Evolutionary conservation across 345 rosid genomes (phyloP), one percentile per base, ranked within the genome.

Genomic region (Syzygium aromaticum): DNA sequence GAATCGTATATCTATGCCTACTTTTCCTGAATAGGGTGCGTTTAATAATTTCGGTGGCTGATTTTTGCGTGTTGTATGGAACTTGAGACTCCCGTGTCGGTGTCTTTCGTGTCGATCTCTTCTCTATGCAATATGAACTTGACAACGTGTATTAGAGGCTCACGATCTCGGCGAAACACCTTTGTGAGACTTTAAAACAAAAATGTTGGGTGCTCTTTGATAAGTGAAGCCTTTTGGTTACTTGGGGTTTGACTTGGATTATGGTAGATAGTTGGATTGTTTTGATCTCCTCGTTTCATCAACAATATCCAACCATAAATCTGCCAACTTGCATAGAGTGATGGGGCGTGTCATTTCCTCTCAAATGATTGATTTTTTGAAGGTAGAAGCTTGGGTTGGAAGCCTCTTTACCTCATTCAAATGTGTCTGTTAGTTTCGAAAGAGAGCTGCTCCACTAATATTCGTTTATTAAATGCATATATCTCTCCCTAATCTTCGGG

Each of bases 271-370:
- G 78, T 67, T 67, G 4, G 78, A 17, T 67, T 40, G 78, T 33
- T 0, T 67, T 5, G 14, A 3, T 33, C 46, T 17, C 33, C 25
- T 67, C 0, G 23, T 67, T 67, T 33, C 40, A 0, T 67, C 11
- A 3, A 33, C 40, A 38, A 5, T 67, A 67, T 33, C 78, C 78
- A 16, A 67, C 13, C 46, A 43, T 43, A 43, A 3, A 43, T 43
- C 46, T 43, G 46, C 46, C 54, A 7, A 15, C 40, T 64, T 28
- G 77, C 40, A 8, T 16, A 64, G 77, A 2, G 77, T 33, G 33
- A 56, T 23, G 23, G 61, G 61, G 13, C 13, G 23, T 56, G n/a
- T 22, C 61, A 9, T 56, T 56, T 56, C 27, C n/a, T 56, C 61
- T 56, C n/a, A 10, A 28, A 64, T 28, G 77, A 22, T 64, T 1